Evolutionary conservation across 2,329 filamentous ascomycete genomes (phyloP).

Genomic region (Aspergillus oerlinghausenensis): DNA sequence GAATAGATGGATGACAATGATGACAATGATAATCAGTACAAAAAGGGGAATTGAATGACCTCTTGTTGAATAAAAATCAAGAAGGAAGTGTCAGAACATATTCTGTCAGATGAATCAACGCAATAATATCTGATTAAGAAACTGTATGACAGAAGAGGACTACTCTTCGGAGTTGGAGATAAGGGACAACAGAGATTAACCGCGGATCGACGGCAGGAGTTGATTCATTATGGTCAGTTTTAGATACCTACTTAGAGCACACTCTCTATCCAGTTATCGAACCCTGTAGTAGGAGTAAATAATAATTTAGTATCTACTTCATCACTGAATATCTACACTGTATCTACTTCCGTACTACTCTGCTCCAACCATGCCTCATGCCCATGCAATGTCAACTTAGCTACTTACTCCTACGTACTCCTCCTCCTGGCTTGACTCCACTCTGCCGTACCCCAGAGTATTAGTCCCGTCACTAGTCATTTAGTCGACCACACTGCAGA

Average conservation of each 20-base stretch:
- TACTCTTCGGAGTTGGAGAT: background rate
- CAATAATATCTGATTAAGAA: background rate
- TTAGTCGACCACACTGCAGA: background rate
- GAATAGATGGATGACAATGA: background rate
- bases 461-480: background rate
- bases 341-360: too few relatives aligned
- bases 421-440: background rate
- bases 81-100: background rate
- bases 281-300: background rate
- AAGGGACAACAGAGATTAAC: background rate
- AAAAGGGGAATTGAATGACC: too few relatives aligned
- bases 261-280: background rate
- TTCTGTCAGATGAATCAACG: background rate
- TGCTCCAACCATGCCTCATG: too few relatives aligned
- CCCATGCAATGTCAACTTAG: background rate
- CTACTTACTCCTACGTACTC: background rate
- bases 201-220: background rate
- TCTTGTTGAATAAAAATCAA: background rate
- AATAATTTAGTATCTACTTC: background rate
- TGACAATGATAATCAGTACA: background rate
- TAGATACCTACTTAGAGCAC: background rate
- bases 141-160: too few relatives aligned
- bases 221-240: background rate
- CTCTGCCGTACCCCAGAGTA: background rate
- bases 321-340: too few relatives aligned